Base-by-base conservation (phyloP, 257 asterid genomes). In the Cruciata laevipes region DNA sequence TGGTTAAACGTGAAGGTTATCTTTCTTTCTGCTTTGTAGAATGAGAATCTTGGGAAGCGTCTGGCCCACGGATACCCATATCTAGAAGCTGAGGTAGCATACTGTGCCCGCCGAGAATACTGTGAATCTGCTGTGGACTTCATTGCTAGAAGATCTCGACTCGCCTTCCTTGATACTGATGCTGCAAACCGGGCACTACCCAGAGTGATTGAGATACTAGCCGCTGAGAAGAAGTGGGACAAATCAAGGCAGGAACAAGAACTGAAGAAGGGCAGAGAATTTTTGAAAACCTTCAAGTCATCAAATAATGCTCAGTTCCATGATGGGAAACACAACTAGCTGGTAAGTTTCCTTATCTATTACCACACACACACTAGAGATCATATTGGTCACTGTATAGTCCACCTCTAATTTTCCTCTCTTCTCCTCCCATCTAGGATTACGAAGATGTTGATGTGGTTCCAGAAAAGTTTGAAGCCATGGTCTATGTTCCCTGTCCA, bases 51-150 rank as follows among this genome's bases (percentile, higher is more conserved):
- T 77, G 99, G 99, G 10, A 94, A 90, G 76, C 79, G 99, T 51
- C 86, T 94, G 67, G 99, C 99, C 56, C 99, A 94, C 69, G 97
- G 99, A 75, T 88, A 94, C 80, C 99, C 99, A 12, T 81, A 87
- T 77, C 73, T 94, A 65, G 99, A 94, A 79, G 99, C 99, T 1
- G 98, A 94, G 73, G 99, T 90, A 64, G 99, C 99, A 62, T 90
- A 90, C 81, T 84, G 96, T 84, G 98, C 98, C 66, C 85, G 98
- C 69, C 73, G 90, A 35, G 99, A 94, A 61, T 90, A 94, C 80
- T 90, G 99, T 60, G 99, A 93, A 77, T 88, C 96, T 35, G 96
- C 87, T 2, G 96, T 93, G 71, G 97, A 93, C 74, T 93, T 88
- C 81, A 82, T 94, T 66, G 99, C 99, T 62, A 81, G 99, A 73